A percentile compares a stretch with the other conserved stretches of the same genome.
These are phyloP conservation scores for maize (Zea mays) DNA, from an alignment of 176 grass and related monocot species.

Conservation along the genomic window Zm-B73-REFERENCE-NAM-5.0 NC_050098.1:230764001-230764500, in stretches of 20 bases:
- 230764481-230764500: constrained; percentile 12
- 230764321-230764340: background rate
- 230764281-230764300: background rate
- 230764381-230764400: constrained; percentile 13
- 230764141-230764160: constrained; percentile 6
- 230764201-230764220: background rate
- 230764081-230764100: background rate
- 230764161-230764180: background rate
- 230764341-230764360: background rate
- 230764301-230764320: constrained; percentile 4
- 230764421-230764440: background rate
- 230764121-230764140: background rate
- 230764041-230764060: constrained; percentile 89
- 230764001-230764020: constrained; percentile 82
- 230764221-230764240: background rate
- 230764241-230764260: background rate
- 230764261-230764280: background rate
- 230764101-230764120: background rate
- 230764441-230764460: constrained; percentile 1
- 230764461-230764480: background rate
- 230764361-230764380: constrained; percentile 42
- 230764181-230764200: background rate
- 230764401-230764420: background rate
- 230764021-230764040: constrained; percentile 79
- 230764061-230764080: constrained; percentile 17